Percentiles rank a stretch among this genome's conserved stretches.
phyloP scores from a whole-genome alignment of 2,329 filamentous ascomycete species.

The Colletotrichum orbiculare region DNA sequence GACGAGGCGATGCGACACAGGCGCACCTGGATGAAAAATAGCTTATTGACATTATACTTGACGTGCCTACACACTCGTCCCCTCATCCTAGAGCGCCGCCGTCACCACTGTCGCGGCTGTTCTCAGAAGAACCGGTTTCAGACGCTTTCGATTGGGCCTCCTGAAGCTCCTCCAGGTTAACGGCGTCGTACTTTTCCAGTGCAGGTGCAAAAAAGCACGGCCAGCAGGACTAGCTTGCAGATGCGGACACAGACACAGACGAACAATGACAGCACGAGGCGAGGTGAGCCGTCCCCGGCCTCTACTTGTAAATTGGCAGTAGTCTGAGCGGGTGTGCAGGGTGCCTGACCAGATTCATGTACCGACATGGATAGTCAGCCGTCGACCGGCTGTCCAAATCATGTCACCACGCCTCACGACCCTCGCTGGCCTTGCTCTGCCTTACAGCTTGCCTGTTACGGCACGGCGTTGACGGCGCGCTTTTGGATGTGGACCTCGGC shows the following conservation, averaged over 20 bases:
- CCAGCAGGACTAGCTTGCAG: constrained; percentile 5
- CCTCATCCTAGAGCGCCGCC: not conserved
- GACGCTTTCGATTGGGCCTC: not conserved
- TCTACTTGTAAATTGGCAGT: constrained; percentile 18
- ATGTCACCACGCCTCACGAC: constrained; percentile 3
- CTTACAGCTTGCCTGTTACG: not conserved
- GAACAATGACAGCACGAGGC: constrained; percentile 11
- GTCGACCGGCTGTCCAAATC: constrained; percentile 2
- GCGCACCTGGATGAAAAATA: constrained; percentile 1
- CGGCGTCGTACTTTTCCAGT: constrained; percentile 11
- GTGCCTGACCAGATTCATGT: constrained; percentile 30
- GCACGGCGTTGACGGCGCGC: constrained; percentile 14
- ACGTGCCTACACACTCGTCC: too few relatives aligned
- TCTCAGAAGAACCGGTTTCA: constrained; percentile 18
- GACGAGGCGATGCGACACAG: constrained; percentile 13
- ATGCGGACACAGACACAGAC: not conserved
- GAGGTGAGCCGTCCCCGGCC: not conserved
- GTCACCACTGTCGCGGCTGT: constrained; percentile 18
- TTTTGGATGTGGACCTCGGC: constrained; percentile 19
- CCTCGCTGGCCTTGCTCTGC: constrained; percentile 1
- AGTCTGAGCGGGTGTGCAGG: constrained; percentile 31
- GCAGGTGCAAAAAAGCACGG: constrained; percentile 25
- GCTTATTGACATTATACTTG: too few relatives aligned
- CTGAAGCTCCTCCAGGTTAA: constrained; percentile 20
- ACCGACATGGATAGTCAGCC: constrained; percentile 26